These are phyloP conservation scores for Oehlia diaphana DNA, from an alignment of 192 early-diverging fungal species.

Conservation along the genomic window DNA sequence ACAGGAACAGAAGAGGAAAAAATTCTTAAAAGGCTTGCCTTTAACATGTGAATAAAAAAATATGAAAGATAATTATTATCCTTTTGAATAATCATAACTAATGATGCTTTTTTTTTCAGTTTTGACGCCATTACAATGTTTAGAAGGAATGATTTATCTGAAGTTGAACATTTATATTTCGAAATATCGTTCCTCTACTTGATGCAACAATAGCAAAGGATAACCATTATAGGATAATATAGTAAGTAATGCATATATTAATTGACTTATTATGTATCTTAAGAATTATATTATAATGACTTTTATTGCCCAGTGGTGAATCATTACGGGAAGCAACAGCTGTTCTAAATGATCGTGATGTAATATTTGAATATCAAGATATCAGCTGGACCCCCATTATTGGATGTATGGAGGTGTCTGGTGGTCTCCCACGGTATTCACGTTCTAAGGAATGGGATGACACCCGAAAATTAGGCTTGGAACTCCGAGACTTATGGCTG, in stretches of 20 bases:
- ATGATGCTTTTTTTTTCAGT: neutral
- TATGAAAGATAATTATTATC: neutral
- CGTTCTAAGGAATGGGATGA: constrained; percentile 24
- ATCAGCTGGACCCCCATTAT: constrained; percentile 30
- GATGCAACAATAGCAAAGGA: constrained; percentile 17
- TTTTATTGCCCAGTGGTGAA: too few species aligned
- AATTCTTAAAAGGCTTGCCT: constrained; percentile 14
- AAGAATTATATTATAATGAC: too few species aligned
- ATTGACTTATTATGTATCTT: constrained; percentile 13
- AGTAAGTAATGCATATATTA: constrained; percentile 25
- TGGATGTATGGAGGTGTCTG: constrained; percentile 21
- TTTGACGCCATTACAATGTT: constrained; percentile 7
- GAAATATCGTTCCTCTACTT: constrained; percentile 17
- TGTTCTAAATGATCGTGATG: constrained; percentile 27
- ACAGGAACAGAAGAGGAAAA: neutral
- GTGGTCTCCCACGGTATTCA: constrained; percentile 32
- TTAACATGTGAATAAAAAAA: constrained; percentile 7
- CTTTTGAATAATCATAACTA: constrained; percentile 8
- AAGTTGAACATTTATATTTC: constrained; percentile 14
- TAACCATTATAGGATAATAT: neutral
- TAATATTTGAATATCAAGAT: constrained; percentile 27
- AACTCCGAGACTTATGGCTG: constrained; percentile 24
- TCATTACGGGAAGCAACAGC: neutral
- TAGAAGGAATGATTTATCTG: constrained; percentile 21
- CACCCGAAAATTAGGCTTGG: constrained; percentile 28